These are phyloP conservation scores for Cotoneaster glaucophyllus DNA, from an alignment of 306 rosid genomes.

Conservation along the genomic window DNA sequence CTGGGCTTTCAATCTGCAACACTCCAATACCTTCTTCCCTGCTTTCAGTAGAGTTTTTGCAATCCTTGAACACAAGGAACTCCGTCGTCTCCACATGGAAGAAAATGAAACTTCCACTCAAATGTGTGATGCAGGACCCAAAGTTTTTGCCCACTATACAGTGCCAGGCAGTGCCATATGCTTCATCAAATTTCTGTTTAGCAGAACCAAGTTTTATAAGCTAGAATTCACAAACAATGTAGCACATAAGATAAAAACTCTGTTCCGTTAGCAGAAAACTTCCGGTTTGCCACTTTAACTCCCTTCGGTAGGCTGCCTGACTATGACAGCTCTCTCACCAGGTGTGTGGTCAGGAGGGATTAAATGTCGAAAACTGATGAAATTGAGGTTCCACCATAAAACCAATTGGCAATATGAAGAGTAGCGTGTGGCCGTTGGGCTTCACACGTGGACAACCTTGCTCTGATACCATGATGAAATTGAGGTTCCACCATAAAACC, in stretches of 20 bases:
- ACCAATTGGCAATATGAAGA: no score
- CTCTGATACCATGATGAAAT: no score
- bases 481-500: no score
- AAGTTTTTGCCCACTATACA: constrained; percentile 65
- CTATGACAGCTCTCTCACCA: background rate
- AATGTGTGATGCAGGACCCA: constrained; percentile 65
- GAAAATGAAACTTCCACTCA: constrained; percentile 56
- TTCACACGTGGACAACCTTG: no score
- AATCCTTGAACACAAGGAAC: constrained; percentile 69
- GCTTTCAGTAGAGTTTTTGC: constrained; percentile 42
- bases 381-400: no score
- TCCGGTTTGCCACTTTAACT: background rate
- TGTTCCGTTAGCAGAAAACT: background rate
- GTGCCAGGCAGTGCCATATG: constrained; percentile 64
- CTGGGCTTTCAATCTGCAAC: constrained; percentile 16
- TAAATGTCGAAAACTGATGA: background rate
- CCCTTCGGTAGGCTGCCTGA: background rate
- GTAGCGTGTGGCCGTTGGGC: no score
- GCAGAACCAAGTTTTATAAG: background rate
- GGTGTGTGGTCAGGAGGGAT: background rate
- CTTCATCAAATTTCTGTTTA: constrained; percentile 51
- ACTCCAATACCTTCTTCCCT: constrained; percentile 47
- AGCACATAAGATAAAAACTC: background rate
- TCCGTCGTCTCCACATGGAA: constrained; percentile 58
- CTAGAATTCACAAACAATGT: background rate